phyloP scores from a whole-genome alignment of 306 rosid genomes.

The Quercus wislizeni region DNA sequence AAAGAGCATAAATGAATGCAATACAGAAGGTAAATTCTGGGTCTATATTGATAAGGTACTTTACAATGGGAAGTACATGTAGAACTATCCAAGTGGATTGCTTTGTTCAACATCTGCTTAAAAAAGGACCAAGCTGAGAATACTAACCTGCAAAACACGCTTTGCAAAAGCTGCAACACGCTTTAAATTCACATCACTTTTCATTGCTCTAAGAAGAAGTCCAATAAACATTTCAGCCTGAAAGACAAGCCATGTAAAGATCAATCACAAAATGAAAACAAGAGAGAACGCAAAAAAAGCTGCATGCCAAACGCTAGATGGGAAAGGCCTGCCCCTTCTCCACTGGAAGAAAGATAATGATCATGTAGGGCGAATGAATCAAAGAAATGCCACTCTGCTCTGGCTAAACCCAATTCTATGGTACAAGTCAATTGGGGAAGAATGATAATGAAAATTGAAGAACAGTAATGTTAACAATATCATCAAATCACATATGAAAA shows the following conservation, averaged over 20 bases:
- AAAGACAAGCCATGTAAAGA: constrained; percentile 12
- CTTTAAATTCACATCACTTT: constrained; percentile 80
- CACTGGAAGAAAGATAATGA: too few relatives aligned
- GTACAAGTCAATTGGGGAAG: not conserved
- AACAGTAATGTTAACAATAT: not conserved
- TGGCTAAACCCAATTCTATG: not conserved
- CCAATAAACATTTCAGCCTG: constrained; percentile 96
- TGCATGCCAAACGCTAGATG: not conserved
- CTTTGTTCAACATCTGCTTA: not conserved
- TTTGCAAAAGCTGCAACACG: constrained; percentile 88
- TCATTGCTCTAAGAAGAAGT: constrained; percentile 89
- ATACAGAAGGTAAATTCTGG: not conserved
- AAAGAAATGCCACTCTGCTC: not conserved
- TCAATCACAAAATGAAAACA: not conserved
- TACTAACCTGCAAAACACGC: constrained; percentile 76
- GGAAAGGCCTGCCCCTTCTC: too few relatives aligned
- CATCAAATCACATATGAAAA: not conserved
- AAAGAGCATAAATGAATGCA: not conserved
- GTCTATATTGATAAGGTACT: not conserved
- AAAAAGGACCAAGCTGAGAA: not conserved
- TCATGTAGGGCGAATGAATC: too few relatives aligned
- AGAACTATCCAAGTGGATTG: not conserved
- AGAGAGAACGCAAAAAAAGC: not conserved
- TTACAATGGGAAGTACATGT: not conserved
- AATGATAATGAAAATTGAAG: not conserved